A percentile compares a stretch with the other conserved stretches of the same genome.
phyloP scores from a whole-genome alignment of 129 eudicot species.

The Flaveria bidentis region DNA sequence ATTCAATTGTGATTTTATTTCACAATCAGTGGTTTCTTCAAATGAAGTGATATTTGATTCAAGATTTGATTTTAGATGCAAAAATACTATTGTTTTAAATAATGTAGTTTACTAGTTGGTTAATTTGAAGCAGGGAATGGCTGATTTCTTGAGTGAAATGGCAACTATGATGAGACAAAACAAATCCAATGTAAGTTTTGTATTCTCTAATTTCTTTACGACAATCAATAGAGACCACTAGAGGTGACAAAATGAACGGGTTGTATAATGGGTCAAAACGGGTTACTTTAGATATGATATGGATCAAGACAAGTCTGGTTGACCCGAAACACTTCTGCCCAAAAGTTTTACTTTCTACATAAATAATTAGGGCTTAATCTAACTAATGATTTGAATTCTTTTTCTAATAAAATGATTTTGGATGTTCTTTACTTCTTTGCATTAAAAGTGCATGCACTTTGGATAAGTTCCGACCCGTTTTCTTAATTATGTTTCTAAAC shows the following conservation, averaged over 20 bases:
- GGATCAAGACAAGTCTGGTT: not conserved
- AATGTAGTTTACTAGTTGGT: conserved; percentile 7
- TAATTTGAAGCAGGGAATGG: conserved; percentile 68
- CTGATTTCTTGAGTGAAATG: conserved; percentile 78
- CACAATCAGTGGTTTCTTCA: not conserved
- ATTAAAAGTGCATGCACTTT: not conserved
- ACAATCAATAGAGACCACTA: not conserved
- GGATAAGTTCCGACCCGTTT: not conserved
- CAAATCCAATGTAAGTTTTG: conserved; percentile 51
- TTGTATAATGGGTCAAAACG: not conserved
- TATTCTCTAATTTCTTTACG: not conserved
- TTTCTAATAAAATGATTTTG: not conserved
- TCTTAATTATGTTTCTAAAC: not conserved
- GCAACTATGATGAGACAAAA: conserved; percentile 65
- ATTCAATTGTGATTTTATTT: not conserved
- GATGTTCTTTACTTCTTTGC: not conserved
- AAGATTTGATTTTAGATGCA: not conserved
- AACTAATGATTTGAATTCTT: no score
- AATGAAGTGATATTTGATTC: not conserved
- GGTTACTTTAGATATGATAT: not conserved
- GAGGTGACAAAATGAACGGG: not conserved
- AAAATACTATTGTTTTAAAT: not conserved
- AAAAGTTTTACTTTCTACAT: not conserved
- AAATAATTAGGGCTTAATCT: no score
- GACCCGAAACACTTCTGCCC: not conserved